A percentile compares a stretch with the other conserved stretches of the same genome.
Conservation (phyloP, 2,329 filamentous ascomycete species). For the Fusarium annulatum region DNA sequence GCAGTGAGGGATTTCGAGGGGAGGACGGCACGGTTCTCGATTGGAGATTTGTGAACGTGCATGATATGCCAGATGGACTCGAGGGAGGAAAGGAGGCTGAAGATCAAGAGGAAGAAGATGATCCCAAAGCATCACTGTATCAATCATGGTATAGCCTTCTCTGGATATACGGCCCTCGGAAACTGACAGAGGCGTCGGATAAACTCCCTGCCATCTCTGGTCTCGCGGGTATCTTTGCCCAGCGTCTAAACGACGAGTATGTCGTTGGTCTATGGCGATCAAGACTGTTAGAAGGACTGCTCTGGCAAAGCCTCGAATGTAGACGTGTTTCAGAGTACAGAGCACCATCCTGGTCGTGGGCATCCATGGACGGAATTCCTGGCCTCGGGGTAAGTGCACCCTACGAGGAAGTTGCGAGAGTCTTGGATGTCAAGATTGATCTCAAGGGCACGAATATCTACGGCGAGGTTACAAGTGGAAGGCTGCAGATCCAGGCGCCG, state of each 20-base stretch:
- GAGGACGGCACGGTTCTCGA: neutral
- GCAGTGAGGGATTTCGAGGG: neutral
- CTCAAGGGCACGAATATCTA: neutral
- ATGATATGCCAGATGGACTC: neutral
- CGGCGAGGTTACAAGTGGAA: neutral
- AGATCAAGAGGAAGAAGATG: rapidly evolving
- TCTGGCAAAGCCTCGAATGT: neutral
- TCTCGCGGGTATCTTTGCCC: neutral
- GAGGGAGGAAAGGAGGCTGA: rapidly evolving
- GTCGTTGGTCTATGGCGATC: neutral
- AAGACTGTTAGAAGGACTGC: neutral
- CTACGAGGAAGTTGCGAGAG: neutral
- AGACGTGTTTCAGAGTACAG: neutral
- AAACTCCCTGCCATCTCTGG: conserved; percentile 9
- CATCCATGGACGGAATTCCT: neutral
- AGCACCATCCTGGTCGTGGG: conserved; percentile 1
- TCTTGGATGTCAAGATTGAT: neutral
- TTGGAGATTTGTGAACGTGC: neutral
- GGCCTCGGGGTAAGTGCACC: rapidly evolving
- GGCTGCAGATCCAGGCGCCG: neutral
- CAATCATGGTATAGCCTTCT: neutral
- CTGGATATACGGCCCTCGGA: neutral
- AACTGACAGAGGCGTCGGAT: neutral
- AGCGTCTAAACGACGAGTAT: neutral
- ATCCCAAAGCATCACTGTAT: neutral